A percentile compares a stretch with the other conserved stretches of the same genome.
These are phyloP conservation scores for Lolium perenne DNA, from an alignment of 176 grass and related monocot species.

Conservation along the genomic window DNA sequence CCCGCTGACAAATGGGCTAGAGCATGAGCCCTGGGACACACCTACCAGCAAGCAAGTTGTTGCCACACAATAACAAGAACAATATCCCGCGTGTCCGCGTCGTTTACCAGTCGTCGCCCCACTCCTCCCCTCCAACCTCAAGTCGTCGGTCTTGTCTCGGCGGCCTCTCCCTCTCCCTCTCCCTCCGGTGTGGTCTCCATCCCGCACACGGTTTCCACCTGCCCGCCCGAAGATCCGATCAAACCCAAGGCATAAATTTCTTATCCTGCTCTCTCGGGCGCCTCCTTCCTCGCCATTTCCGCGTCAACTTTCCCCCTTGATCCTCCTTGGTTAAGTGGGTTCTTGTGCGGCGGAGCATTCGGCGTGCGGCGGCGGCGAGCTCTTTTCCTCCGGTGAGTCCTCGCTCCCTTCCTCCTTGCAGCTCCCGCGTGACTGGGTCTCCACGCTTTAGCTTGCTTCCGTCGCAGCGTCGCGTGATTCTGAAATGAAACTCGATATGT, in stretches of 20 bases:
- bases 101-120: conserved; percentile 47
- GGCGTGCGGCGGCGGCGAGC: not conserved
- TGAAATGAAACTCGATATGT: not conserved
- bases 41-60: conserved; percentile 9
- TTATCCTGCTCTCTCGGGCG: not conserved
- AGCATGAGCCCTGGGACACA: not conserved
- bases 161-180: not conserved
- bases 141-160: conserved; percentile 57
- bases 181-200: not conserved
- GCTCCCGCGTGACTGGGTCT: not conserved
- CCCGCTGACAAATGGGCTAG: not conserved
- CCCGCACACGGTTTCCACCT: conserved; percentile 61
- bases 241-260: conserved; percentile 17
- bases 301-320: not conserved
- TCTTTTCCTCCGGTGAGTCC: conserved; percentile 45
- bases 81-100: conserved; percentile 50
- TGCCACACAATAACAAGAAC: not conserved
- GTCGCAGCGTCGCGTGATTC: not conserved
- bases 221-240: conserved; percentile 41
- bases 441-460: not conserved
- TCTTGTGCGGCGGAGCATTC: not conserved
- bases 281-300: conserved; percentile 29
- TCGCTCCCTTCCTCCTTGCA: not conserved
- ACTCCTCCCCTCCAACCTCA: not conserved
- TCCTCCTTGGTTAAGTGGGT: not conserved